Base-by-base conservation (phyloP, 179 eudicot species). In the Drosera spatulata region DNA sequence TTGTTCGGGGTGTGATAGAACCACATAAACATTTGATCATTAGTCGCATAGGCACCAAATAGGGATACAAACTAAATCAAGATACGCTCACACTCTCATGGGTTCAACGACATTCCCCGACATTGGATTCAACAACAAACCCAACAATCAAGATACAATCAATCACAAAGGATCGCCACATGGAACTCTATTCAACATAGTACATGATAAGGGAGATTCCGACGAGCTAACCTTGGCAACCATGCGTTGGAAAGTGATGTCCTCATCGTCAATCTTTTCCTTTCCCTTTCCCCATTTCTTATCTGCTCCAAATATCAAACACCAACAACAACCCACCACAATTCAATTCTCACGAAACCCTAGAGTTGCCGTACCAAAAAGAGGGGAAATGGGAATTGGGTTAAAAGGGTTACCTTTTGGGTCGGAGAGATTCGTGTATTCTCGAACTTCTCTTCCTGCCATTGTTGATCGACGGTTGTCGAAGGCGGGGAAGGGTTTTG, bases 201-300 rank as follows among this genome's bases (percentile, higher is more conserved):
- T 22, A 22, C 33, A 22, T 7, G 33, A 14, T n/a, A 7, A 22
- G 53, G 47, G 61, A 68, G 55, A 72, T 68, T 55, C 63, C 78
- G 79, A 80, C 59, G 66, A 72, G 77, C 96, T 85, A 85, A 91
- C 98, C 98, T 91, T 91, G 56, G 98, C 88, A 58, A 91, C 96
- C 98, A 91, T 91, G 56, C 96, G 91, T 75, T 88, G 98, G 67
- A 91, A 91, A 56, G 98, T 79, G 50, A 85, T 63, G 41, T 88
- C 96, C 78, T 91, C 96, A 46, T 91, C 98, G 56, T 91, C 98
- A 50, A 88, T 75, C 73, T 76, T 77, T 62, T 83, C 96, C 73
- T 85, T 91, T 46, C 96, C 96, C 70, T 85, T 88, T 12, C 95
- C 95, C 70, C 4, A 76, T 65, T 88, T 91, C 74, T 83, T 88